Evolutionary conservation across 2,329 filamentous ascomycete species (phyloP).

Genomic region (Aspergillus sergii): DNA sequence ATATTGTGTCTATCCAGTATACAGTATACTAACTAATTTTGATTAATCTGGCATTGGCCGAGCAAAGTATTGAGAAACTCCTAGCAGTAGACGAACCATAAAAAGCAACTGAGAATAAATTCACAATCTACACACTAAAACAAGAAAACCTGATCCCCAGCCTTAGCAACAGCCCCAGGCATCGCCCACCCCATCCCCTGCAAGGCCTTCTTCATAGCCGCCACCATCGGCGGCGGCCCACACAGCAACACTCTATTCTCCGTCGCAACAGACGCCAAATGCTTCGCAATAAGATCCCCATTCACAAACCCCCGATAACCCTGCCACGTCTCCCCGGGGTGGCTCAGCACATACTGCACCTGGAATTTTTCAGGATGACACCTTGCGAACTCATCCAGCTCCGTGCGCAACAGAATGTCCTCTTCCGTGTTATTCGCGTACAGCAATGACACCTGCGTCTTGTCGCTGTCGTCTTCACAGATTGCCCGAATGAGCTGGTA

Average conservation of each 20-base stretch:
- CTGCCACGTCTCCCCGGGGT: conserved; percentile 49
- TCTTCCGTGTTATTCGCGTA: conserved; percentile 60
- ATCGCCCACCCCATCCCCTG: conserved; percentile 53
- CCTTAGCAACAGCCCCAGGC: conserved; percentile 52
- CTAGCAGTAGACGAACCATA: too few species aligned
- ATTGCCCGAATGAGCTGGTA: conserved; percentile 64
- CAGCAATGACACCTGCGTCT: conserved; percentile 57
- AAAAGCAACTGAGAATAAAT: background rate
- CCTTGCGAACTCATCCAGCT: conserved; percentile 57
- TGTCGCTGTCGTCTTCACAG: conserved; percentile 59
- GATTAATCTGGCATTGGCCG: too few species aligned
- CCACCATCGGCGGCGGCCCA: conserved; percentile 62
- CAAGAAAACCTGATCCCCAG: conserved; percentile 56
- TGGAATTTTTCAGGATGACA: conserved; percentile 56
- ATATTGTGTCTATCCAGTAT: background rate
- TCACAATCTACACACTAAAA: conserved; percentile 42
- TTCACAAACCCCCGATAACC: conserved; percentile 54
- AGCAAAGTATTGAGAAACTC: too few species aligned
- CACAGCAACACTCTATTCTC: conserved; percentile 59
- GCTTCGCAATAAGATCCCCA: conserved; percentile 50
- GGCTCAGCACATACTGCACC: conserved; percentile 57
- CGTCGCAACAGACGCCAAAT: conserved; percentile 47
- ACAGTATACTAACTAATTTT: too few species aligned
- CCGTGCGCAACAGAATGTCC: conserved; percentile 61
- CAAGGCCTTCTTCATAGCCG: conserved; percentile 56